These are phyloP conservation scores for Coemansia asiatica DNA, from an alignment of 192 early-diverging fungal species.

Conservation along the genomic window DNA sequence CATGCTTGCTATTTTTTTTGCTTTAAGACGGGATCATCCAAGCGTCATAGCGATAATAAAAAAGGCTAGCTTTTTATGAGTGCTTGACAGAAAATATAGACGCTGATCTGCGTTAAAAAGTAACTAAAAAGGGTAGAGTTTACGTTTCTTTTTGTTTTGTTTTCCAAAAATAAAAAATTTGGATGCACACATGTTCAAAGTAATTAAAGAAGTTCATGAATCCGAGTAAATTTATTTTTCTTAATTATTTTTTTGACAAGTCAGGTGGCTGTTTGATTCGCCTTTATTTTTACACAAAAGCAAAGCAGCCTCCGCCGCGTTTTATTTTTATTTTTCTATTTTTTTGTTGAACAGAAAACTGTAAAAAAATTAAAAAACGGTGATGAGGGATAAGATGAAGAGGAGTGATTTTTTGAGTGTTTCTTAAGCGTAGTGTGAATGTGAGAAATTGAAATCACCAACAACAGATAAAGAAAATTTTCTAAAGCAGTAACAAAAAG, in stretches of 20 bases:
- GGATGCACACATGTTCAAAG: neutral
- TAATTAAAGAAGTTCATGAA: neutral
- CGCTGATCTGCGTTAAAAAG: too few relatives aligned
- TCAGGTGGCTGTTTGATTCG: constrained; percentile 1
- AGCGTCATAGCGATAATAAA: neutral
- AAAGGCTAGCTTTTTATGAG: too few relatives aligned
- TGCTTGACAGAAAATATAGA: too few relatives aligned
- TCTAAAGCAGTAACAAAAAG: constrained; percentile 12
- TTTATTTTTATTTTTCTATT: neutral
- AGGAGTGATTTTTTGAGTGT: neutral
- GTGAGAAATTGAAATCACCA: neutral
- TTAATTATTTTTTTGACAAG: neutral
- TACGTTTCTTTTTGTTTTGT: neutral
- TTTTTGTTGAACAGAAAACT: neutral
- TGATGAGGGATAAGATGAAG: too few relatives aligned
- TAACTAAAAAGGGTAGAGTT: too few relatives aligned
- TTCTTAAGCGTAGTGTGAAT: neutral
- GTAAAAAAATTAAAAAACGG: too few relatives aligned
- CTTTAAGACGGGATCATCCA: neutral
- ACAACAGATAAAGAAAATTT: constrained; percentile 10
- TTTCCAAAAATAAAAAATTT: neutral
- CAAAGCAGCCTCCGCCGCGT: neutral
- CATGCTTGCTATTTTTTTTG: neutral
- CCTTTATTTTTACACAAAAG: neutral
- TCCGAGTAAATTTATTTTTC: neutral